These are phyloP conservation scores for Linnemannia schmuckeri DNA, from an alignment of 192 early-diverging fungal genomes.

Conservation along the genomic window DNA sequence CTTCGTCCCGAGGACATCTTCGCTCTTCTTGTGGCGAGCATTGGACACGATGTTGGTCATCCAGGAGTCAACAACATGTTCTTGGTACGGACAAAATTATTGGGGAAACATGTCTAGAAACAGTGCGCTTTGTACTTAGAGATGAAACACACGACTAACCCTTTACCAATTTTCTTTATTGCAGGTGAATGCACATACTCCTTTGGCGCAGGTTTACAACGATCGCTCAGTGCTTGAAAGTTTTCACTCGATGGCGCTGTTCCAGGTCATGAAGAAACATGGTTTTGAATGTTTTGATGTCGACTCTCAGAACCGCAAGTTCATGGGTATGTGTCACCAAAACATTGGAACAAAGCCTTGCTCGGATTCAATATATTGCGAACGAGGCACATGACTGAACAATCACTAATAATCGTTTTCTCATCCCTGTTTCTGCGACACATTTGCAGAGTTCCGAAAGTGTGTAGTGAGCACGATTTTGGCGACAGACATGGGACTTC, in stretches of 20 bases:
- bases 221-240: constrained; percentile 94
- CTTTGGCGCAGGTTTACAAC: constrained; percentile 92
- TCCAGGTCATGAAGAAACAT: constrained; percentile 72
- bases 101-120: neutral
- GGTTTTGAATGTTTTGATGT: constrained; percentile 64
- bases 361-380: too few relatives aligned
- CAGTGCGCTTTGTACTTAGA: neutral
- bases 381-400: neutral
- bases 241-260: constrained; percentile 88
- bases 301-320: constrained; percentile 53
- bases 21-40: constrained; percentile 80
- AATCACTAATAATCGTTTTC: neutral
- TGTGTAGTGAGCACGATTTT: constrained; percentile 78
- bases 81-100: constrained; percentile 63
- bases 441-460: constrained; percentile 75
- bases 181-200: constrained; percentile 78
- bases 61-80: constrained; percentile 97
- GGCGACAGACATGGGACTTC: constrained; percentile 87
- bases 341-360: too few relatives aligned
- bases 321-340: constrained; percentile 39
- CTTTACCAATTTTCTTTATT: neutral
- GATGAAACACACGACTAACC: neutral
- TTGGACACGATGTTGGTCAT: constrained; percentile 89
- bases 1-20: constrained; percentile 73
- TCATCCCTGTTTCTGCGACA: neutral